phyloP scores from a whole-genome alignment of 345 rosid genomes.

The Psidium friedrichsthalianum region DNA sequence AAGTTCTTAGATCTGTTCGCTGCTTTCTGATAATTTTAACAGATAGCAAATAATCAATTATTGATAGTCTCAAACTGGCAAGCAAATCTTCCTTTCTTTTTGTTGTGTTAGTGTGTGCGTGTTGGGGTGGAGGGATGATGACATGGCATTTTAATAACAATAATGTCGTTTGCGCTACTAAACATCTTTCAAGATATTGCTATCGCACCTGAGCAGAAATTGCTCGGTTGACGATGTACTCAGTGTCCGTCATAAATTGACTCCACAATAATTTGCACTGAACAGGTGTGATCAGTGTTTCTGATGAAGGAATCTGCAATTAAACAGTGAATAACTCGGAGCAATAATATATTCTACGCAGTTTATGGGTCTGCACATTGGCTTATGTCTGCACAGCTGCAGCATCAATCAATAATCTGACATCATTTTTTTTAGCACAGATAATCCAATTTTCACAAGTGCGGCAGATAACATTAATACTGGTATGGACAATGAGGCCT shows the following conservation, averaged over 20 bases:
- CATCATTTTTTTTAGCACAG: neutral
- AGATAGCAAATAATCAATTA: too few species aligned
- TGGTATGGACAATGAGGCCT: neutral
- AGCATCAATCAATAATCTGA: neutral
- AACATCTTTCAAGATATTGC: neutral
- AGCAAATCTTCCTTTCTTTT: too few species aligned
- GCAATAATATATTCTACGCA: neutral
- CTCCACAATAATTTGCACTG: conserved; percentile 96
- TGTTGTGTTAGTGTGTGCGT: too few species aligned
- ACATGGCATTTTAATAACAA: too few species aligned
- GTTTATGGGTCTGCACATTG: neutral
- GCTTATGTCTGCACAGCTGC: neutral
- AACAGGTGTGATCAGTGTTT: conserved; percentile 89
- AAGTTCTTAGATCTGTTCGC: too few species aligned
- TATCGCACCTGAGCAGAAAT: conserved; percentile 37
- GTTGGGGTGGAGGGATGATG: too few species aligned
- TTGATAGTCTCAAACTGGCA: too few species aligned
- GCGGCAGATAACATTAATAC: neutral
- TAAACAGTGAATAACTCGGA: neutral
- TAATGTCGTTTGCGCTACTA: neutral
- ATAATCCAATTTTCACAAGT: neutral
- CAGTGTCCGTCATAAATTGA: conserved; percentile 89
- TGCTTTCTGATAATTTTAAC: too few species aligned
- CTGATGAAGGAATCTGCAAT: conserved; percentile 51
- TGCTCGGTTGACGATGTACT: conserved; percentile 85